These are phyloP conservation scores for Dictyostelium purpureum DNA, from an alignment of 78 protist species.

Conservation along the genomic window DNA sequence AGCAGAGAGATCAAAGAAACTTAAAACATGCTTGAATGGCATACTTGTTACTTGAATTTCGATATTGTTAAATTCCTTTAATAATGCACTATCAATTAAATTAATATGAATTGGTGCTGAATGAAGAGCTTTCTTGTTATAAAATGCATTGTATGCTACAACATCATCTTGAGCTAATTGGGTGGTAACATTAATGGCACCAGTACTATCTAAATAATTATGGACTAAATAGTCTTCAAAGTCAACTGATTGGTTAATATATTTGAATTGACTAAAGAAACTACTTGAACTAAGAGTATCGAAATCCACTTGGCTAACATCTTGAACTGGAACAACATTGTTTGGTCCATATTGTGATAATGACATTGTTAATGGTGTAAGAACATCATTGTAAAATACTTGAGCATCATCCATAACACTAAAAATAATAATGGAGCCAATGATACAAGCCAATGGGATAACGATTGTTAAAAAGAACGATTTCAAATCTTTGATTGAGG, in stretches of 20 bases:
- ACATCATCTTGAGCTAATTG: not conserved
- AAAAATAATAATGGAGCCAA: conserved; percentile 12
- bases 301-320: not conserved
- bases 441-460: conserved; percentile 9
- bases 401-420: not conserved
- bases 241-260: not conserved
- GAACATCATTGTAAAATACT: conserved; percentile 23
- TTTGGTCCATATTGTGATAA: not conserved
- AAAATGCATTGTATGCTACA: not conserved
- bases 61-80: not conserved
- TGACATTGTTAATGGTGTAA: conserved; percentile 1
- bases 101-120: conserved; percentile 32
- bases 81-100: conserved; percentile 7
- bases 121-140: not conserved
- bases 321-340: not conserved
- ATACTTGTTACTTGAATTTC: conserved; percentile 1
- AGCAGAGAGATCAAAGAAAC: not conserved
- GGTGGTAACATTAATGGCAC: conserved; percentile 17
- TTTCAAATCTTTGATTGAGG: conserved; percentile 26
- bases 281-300: not conserved
- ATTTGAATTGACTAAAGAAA: not conserved
- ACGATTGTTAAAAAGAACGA: conserved; percentile 17
- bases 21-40: conserved; percentile 37
- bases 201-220: not conserved
- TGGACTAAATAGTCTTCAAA: conserved; percentile 1